Evolutionary conservation across 2,329 filamentous ascomycete genomes (phyloP).

Genomic region (Paecilomyces fulvus): DNA sequence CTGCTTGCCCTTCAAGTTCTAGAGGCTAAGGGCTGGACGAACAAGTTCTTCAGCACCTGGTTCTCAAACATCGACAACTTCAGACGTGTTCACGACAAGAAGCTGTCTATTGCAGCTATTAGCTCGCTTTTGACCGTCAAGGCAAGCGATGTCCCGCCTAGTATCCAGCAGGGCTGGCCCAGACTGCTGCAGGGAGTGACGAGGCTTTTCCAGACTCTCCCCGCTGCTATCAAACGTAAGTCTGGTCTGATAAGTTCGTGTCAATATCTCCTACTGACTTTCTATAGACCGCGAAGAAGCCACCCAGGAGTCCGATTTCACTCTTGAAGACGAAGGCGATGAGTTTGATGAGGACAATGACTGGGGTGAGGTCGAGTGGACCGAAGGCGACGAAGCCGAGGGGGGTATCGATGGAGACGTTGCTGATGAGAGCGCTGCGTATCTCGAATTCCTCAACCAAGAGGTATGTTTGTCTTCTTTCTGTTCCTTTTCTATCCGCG

Average conservation of each 20-base stretch:
- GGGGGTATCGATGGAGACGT: slow-evolving; percentile 53
- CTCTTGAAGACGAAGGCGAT: slow-evolving; percentile 62
- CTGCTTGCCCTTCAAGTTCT: slow-evolving; percentile 73
- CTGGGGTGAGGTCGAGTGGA: slow-evolving; percentile 70
- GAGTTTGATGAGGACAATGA: slow-evolving; percentile 75
- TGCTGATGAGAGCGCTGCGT: slow-evolving; percentile 86
- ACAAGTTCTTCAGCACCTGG: slow-evolving; percentile 98
- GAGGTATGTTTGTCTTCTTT: slow-evolving; percentile 49
- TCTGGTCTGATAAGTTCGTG: slow-evolving; percentile 7
- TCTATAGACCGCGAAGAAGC: slow-evolving; percentile 74
- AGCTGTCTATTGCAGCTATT: slow-evolving; percentile 91
- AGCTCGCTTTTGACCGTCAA: slow-evolving; percentile 72
- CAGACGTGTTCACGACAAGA: slow-evolving; percentile 94
- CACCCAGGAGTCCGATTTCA: slow-evolving; percentile 76
- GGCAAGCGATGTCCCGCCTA: slow-evolving; percentile 76
- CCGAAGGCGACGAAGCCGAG: slow-evolving; percentile 56
- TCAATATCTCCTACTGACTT: slow-evolving; percentile 17
- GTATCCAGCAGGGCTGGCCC: slow-evolving; percentile 92
- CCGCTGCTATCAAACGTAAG: slow-evolving; percentile 75
- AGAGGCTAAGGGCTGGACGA: slow-evolving; percentile 90
- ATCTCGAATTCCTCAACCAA: slow-evolving; percentile 90
- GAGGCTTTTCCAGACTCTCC: slow-evolving; percentile 82
- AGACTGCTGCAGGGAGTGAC: slow-evolving; percentile 82
- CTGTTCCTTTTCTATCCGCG: not conserved
- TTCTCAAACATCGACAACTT: slow-evolving; percentile 94